Percentiles rank a stretch among this genome's conserved stretches.
Conservation (phyloP, 176 grass and related monocot species). For the bread wheat (Triticum aestivum) region IWGSC_CS_RefSeq_v2.1 NC_057802.1:141690630-141691129, state of each 20-base stretch:
- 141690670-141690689: background rate
- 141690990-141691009: no score
- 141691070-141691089: no score
- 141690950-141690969: no score
- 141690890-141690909: background rate
- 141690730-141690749: background rate
- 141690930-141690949: no score
- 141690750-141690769: background rate
- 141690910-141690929: background rate
- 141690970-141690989: no score
- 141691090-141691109: no score
- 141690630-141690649: background rate
- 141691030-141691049: no score
- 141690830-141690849: background rate
- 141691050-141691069: no score
- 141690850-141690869: background rate
- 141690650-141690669: background rate
- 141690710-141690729: background rate
- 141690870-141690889: background rate
- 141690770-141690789: background rate
- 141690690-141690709: background rate
- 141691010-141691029: no score
- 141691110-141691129: no score
- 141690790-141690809: background rate
- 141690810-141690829: background rate